These are phyloP conservation scores for Spizellomyces punctatus DNA, from an alignment of 192 early-diverging fungal genomes.

Conservation along the genomic window DNA sequence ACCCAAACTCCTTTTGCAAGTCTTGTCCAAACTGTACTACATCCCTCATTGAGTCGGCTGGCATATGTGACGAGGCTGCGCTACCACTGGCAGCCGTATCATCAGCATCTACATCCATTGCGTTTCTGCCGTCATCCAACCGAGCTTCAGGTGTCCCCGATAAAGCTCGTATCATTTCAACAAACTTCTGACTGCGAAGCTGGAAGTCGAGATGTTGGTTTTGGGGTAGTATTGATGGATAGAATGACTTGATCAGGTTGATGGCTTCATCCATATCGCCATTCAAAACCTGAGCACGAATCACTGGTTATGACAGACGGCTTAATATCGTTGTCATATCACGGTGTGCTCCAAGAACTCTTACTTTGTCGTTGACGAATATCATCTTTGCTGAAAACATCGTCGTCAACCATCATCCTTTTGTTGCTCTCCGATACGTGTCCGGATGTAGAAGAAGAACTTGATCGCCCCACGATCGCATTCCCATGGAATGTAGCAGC, in stretches of 20 bases:
- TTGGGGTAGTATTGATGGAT: constrained; percentile 64
- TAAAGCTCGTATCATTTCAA: constrained; percentile 71
- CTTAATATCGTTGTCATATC: neutral
- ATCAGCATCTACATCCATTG: constrained; percentile 58
- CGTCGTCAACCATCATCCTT: constrained; percentile 38
- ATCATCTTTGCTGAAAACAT: constrained; percentile 29
- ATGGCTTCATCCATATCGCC: constrained; percentile 82
- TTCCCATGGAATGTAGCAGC: constrained; percentile 63
- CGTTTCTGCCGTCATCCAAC: constrained; percentile 17
- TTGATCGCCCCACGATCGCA: neutral
- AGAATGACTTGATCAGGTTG: constrained; percentile 62
- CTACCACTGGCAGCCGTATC: constrained; percentile 7
- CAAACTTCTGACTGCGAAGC: constrained; percentile 82
- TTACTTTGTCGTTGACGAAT: constrained; percentile 22
- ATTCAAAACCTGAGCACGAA: constrained; percentile 58
- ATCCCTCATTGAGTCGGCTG: constrained; percentile 32
- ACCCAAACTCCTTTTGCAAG: constrained; percentile 57
- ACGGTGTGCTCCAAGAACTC: constrained; percentile 9
- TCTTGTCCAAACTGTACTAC: constrained; percentile 55
- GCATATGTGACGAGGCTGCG: neutral
- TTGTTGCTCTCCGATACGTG: constrained; percentile 18
- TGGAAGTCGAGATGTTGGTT: constrained; percentile 73
- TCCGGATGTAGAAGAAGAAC: neutral
- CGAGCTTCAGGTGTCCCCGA: constrained; percentile 7
- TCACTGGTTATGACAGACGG: constrained; percentile 31